Conservation (phyloP, 1,284 basidiomycete species). For the Spongispora temasekensis region DNA sequence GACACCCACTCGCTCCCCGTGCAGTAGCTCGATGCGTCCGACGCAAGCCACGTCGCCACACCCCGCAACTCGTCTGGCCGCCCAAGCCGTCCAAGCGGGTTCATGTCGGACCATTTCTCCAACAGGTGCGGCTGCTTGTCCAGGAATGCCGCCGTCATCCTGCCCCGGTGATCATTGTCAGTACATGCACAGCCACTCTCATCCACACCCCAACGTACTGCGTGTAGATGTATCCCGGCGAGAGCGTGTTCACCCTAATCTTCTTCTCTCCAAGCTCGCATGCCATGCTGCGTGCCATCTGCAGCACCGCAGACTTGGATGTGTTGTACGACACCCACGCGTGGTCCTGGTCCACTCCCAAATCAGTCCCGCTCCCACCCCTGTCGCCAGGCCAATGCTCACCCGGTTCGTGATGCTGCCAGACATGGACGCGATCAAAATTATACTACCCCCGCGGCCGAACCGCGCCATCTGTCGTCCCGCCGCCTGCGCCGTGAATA, state of each 20-base stretch:
- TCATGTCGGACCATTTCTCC: constrained; percentile 72
- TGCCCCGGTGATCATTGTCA: constrained; percentile 24
- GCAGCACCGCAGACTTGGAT: constrained; percentile 79
- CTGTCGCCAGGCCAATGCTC: constrained; percentile 12
- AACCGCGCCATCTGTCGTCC: constrained; percentile 77
- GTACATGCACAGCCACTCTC: not conserved
- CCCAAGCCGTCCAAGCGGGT: constrained; percentile 78
- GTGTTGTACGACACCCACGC: constrained; percentile 84
- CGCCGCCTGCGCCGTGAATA: constrained; percentile 75
- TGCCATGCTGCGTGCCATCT: constrained; percentile 83
- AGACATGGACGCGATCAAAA: constrained; percentile 83
- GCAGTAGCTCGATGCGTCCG: constrained; percentile 75
- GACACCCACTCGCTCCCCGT: constrained; percentile 75
- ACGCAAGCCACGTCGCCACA: constrained; percentile 79
- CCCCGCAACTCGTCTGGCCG: constrained; percentile 77
- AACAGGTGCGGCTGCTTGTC: constrained; percentile 69
- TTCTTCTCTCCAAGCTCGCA: constrained; percentile 73
- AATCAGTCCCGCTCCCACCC: constrained; percentile 3
- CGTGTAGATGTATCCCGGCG: constrained; percentile 76
- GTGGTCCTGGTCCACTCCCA: constrained; percentile 53
- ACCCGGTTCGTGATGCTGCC: constrained; percentile 85
- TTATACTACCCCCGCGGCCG: constrained; percentile 73
- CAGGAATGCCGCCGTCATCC: constrained; percentile 79
- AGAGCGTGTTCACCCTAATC: constrained; percentile 76
- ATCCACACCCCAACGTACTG: constrained; percentile 46